Percentiles rank a stretch among this genome's conserved stretches.
phyloP scores from a whole-genome alignment of 371 early-diverging fungal genomes.

The Amoeboaphelidium protococcarum region DNA sequence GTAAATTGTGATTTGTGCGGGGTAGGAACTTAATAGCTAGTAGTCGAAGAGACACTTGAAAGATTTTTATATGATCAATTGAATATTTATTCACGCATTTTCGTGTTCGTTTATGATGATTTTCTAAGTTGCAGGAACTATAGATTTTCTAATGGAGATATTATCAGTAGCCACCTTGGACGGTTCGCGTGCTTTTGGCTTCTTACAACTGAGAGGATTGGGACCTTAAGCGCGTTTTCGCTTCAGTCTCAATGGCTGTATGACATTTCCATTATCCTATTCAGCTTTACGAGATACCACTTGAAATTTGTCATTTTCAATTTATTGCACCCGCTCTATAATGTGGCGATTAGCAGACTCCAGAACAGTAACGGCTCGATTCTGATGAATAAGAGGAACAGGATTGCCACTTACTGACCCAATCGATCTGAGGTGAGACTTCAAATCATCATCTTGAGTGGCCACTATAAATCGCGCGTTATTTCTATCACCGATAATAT shows the following conservation, averaged over 20 bases:
- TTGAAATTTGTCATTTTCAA: slow-evolving; percentile 19
- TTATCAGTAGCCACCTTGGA: no score
- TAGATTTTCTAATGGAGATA: no score
- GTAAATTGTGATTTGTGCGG: no score
- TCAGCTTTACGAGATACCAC: slow-evolving; percentile 19
- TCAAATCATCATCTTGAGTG: slow-evolving; percentile 36
- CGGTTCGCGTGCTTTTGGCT: no score
- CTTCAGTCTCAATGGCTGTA: slow-evolving; percentile 8
- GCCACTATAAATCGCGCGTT: slow-evolving; percentile 54
- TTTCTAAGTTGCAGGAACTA: no score
- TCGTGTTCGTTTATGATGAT: no score
- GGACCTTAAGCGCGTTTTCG: slow-evolving; percentile 37
- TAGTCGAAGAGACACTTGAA: no score
- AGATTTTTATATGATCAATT: no score
- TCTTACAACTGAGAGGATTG: slow-evolving; percentile 60
- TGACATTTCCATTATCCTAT: slow-evolving; percentile 11
- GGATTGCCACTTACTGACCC: no score
- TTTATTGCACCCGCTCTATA: slow-evolving; percentile 16
- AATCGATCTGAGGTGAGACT: slow-evolving; percentile 30
- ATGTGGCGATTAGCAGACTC: slow-evolving; percentile 39
- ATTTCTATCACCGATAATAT: slow-evolving; percentile 20
- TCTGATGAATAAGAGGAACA: slow-evolving; percentile 58
- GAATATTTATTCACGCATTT: no score
- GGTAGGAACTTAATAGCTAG: no score
- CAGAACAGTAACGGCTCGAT: slow-evolving; percentile 39